These are phyloP conservation scores for Ceratobasidium sp. DNA, from an alignment of 1,284 basidiomycete species.

Conservation along the genomic window DNA sequence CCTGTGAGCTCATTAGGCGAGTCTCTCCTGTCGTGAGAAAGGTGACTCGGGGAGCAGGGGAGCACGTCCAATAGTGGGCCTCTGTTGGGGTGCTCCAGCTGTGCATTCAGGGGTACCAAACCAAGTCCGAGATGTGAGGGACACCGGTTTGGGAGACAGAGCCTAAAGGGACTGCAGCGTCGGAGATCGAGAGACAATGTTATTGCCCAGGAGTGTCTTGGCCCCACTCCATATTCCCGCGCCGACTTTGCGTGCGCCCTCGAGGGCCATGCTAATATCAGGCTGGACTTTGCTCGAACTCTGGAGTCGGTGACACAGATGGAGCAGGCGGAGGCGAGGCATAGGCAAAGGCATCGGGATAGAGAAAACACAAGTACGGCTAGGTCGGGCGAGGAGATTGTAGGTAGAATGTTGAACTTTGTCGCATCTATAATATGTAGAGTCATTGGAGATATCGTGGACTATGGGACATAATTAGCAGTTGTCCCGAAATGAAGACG, in stretches of 20 bases:
- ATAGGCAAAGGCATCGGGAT: conserved; percentile 69
- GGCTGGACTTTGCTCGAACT: conserved; percentile 37
- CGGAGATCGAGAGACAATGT: conserved; percentile 1
- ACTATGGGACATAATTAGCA: conserved; percentile 55
- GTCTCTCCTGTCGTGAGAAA: conserved; percentile 26
- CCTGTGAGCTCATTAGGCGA: conserved; percentile 16
- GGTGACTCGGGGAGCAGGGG: conserved; percentile 51
- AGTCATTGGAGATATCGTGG: conserved; percentile 62
- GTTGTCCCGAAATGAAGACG: conserved; percentile 42
- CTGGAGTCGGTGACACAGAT: conserved; percentile 46
- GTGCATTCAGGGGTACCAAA: conserved; percentile 19
- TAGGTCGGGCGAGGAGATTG: conserved; percentile 54
- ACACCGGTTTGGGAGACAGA: background rate
- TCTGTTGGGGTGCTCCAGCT: conserved; percentile 30
- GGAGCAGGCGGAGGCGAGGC: conserved; percentile 56
- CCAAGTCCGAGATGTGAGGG: conserved; percentile 10
- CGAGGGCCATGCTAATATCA: conserved; percentile 39
- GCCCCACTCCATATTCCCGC: conserved; percentile 44
- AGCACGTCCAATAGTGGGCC: conserved; percentile 52
- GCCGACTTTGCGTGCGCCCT: conserved; percentile 41
- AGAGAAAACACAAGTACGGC: conserved; percentile 60
- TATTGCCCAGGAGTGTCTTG: conserved; percentile 41
- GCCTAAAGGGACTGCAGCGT: background rate
- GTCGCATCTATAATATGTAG: conserved; percentile 64
- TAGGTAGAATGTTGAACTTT: conserved; percentile 61